Conservation (phyloP, 2,329 filamentous ascomycete species). For the Diaporthe vaccinii region DNA sequence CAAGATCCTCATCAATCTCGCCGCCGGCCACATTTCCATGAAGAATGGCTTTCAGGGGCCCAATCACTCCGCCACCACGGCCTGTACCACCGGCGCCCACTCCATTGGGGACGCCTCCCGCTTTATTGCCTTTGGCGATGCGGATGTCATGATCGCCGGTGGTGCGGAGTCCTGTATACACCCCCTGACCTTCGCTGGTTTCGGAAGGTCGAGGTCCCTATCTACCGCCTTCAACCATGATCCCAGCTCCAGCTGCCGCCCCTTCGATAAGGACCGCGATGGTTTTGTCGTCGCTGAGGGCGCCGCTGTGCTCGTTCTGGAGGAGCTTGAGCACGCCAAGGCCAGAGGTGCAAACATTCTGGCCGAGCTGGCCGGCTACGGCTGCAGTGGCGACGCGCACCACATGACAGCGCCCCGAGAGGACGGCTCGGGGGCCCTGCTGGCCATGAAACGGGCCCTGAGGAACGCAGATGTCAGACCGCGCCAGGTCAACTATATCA, state of each 20-base stretch:
- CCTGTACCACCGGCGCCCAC: conserved; percentile 96
- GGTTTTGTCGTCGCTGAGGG: conserved; percentile 97
- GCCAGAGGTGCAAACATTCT: conserved; percentile 85
- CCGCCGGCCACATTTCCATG: conserved; percentile 95
- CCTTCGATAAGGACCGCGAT: conserved; percentile 83
- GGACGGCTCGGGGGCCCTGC: conserved; percentile 83
- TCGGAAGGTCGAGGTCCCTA: conserved; percentile 87
- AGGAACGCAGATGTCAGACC: conserved; percentile 79
- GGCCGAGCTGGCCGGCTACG: conserved; percentile 90
- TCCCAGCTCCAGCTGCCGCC: conserved; percentile 80
- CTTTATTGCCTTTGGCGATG: conserved; percentile 91
- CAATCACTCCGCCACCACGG: conserved; percentile 93
- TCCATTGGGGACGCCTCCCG: conserved; percentile 94
- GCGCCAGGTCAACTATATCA: conserved; percentile 86
- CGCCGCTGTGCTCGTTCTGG: conserved; percentile 87
- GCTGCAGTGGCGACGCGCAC: conserved; percentile 89
- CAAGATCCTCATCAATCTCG: conserved; percentile 92
- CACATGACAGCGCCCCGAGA: conserved; percentile 93
- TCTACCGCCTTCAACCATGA: conserved; percentile 83
- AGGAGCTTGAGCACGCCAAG: conserved; percentile 91
- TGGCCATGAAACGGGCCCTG: conserved; percentile 89
- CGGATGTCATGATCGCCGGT: conserved; percentile 95
- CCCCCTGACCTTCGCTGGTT: conserved; percentile 91
- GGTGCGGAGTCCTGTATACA: conserved; percentile 97
- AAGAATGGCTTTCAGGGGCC: conserved; percentile 90